Base-by-base conservation (phyloP, 495 filamentous ascomycete genomes). In the Neurospora sp. region DNA sequence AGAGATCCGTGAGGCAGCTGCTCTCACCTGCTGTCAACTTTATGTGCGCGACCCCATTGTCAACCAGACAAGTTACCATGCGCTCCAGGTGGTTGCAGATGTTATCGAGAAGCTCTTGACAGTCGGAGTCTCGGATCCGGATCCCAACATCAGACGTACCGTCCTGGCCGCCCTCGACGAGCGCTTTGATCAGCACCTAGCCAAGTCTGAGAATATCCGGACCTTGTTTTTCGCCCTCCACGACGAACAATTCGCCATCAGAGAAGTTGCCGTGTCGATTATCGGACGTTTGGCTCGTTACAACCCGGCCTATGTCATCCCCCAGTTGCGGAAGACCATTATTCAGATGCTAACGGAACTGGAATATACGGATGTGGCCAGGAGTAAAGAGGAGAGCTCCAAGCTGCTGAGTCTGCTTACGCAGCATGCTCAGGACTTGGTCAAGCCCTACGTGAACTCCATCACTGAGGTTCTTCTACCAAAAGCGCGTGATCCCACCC, bases 281-380 rank as follows among this genome's bases (percentile, higher is more conserved):
- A 97, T 98, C 77, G 96, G 96, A 16, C 92, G 96, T 8, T 87
- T 99, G 42, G 96, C 96, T 3, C 88, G 87, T 54, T 90, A 94
- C 74, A 99, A 99, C 77, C 96, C 96, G 7, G 96, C 96, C 69
- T 98, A 98, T 83, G 94, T 99, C 73, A 96, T 98, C 77, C 96
- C 96, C 5, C 94, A 94, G 0, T 81, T 99, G 39, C 89, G 96
- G 62, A 99, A 99, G 81, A 89, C 94, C 59, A 87, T 99, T 39
- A 94, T 99, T 74, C 97, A 98, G 83, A 89, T 98, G 79, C 87
- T 98, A 71, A 98, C 94, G 23, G 94, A 97, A 77, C 89, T 99
- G 41, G 93, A 96, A 75, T 97, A 96, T 80, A 95, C 95, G n/a
- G 95, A 94, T 78, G 94, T 93, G 42, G 87, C 94, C 48, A 90